Evolutionary conservation across 352 stramenopile species (phyloP).

Genomic region (Peronosclerospora sorghi): DNA sequence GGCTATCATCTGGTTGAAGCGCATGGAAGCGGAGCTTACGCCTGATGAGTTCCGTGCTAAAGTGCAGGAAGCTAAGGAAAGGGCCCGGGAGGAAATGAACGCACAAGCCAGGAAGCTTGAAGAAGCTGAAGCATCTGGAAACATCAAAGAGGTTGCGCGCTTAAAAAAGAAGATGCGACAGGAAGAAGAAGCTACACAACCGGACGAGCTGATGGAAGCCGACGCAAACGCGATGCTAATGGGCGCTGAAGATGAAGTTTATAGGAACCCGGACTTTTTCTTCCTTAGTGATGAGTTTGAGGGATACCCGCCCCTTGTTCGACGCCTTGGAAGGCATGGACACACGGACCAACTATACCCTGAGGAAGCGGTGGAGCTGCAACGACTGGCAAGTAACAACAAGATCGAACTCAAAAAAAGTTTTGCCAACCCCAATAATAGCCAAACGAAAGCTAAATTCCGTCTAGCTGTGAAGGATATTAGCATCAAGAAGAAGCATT

Average conservation of each 20-base stretch:
- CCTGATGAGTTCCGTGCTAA: conserved; percentile 50
- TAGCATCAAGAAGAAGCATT: conserved; percentile 65
- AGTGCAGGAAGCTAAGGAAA: conserved; percentile 46
- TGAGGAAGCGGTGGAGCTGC: conserved; percentile 64
- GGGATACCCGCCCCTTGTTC: conserved; percentile 62
- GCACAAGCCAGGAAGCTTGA: conserved; percentile 34
- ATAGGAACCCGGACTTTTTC: conserved; percentile 80
- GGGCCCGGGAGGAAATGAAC: conserved; percentile 24
- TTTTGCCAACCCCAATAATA: conserved; percentile 55
- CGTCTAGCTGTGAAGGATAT: conserved; percentile 78
- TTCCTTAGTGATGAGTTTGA: conserved; percentile 80
- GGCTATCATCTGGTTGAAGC: conserved; percentile 72
- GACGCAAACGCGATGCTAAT: conserved; percentile 45
- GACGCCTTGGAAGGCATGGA: conserved; percentile 72
- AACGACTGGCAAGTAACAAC: conserved; percentile 64
- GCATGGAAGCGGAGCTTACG: conserved; percentile 44
- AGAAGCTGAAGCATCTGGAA: conserved; percentile 32
- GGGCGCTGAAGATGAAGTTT: conserved; percentile 55
- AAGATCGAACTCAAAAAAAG: conserved; percentile 59
- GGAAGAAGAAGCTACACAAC: conserved; percentile 27
- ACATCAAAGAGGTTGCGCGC: conserved; percentile 46
- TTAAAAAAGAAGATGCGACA: conserved; percentile 51
- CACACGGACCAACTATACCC: conserved; percentile 71
- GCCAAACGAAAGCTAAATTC: conserved; percentile 46
- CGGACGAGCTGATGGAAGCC: conserved; percentile 42